A percentile compares a stretch with the other conserved stretches of the same genome.
Evolutionary conservation across 164 flowering plant genomes (phyloP).

Genomic region (Chimonanthus salicifolius): DNA sequence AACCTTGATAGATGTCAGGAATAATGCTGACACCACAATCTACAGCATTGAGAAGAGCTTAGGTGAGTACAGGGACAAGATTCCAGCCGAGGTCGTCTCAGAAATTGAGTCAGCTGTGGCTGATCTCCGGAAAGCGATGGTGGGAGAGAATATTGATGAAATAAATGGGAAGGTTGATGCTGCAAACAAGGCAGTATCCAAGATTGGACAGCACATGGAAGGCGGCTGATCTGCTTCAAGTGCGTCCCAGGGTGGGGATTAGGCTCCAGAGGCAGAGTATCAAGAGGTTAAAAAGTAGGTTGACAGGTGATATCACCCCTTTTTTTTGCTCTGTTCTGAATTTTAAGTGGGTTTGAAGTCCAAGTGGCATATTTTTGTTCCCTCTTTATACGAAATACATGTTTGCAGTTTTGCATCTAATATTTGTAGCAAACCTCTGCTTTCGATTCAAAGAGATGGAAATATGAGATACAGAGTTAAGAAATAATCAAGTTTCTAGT

Average conservation of each 20-base stretch:
- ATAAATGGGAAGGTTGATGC: slow-evolving; percentile 48
- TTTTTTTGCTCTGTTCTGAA: neutral
- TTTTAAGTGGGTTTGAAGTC: neutral
- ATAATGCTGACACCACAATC: slow-evolving; percentile 43
- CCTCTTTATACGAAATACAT: neutral
- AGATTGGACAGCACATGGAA: slow-evolving; percentile 47
- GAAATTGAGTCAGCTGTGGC: slow-evolving; percentile 41
- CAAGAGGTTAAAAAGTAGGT: slow-evolving; percentile 47
- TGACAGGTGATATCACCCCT: neutral
- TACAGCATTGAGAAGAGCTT: slow-evolving; percentile 56
- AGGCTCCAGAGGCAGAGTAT: slow-evolving; percentile 59
- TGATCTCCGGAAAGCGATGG: slow-evolving; percentile 32
- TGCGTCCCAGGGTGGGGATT: slow-evolving; percentile 34
- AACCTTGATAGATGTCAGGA: slow-evolving; percentile 38
- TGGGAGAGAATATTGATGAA: slow-evolving; percentile 34
- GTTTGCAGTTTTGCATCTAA: neutral
- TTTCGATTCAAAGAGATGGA: too few species aligned
- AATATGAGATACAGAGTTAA: neutral
- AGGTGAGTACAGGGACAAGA: slow-evolving; percentile 42
- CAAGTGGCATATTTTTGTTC: neutral
- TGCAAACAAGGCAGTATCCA: slow-evolving; percentile 47
- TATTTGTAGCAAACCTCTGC: neutral
- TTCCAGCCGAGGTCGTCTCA: slow-evolving; percentile 35
- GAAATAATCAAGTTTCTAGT: too few species aligned
- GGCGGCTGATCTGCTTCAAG: slow-evolving; percentile 27